Evolutionary conservation across 2,329 filamentous ascomycete species (phyloP), one percentile per base, ranked within the genome.

Genomic region (Calonectria pteridis): DNA sequence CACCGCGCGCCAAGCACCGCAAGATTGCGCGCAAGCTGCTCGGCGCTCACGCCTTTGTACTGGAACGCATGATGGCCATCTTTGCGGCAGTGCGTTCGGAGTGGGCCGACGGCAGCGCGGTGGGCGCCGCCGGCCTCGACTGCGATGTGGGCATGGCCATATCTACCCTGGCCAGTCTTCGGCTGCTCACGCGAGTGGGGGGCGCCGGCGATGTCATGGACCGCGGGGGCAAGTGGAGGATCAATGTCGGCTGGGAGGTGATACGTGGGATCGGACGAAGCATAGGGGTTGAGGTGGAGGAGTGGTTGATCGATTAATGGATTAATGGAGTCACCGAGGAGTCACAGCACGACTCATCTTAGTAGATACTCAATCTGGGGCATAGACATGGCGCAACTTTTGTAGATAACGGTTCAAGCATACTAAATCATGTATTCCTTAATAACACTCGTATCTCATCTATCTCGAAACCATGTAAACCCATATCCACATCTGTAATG

Each of bases 61-160:
- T 96, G 18, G 94, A 97, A 84, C 89, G 94, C 40, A 91, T 96
- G 88, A 88, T 96, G 68, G 93, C 94, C 10, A 95, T 97, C 29
- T 94, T 95, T 76, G 89, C 91, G 13, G 91, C 93, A 1, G 89
- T 96, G 73, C 84, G 92, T 20, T 83, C 80, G 26, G 90, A 92
- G 82, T 91, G 90, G 90, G 83, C 85, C 55, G 82, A 81, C 46
- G 77, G 76, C 23, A 82, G 80, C 13, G 67, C 62, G 64, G 79
- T 77, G 51, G 82, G 77, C 28, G 81, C 78, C 6, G 78, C 78
- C 3, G 83, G 84, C 11, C 80, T 89, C 1, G 89, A 91, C 76
- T 87, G 87, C 35, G 91, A 93, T 79, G 85, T 92, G 10, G 89
- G 88, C 67, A 91, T 91, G 87, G 91, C 90, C 50, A 88, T 97